Base-by-base conservation (phyloP, 1,284 basidiomycete species). In the Phaffia rhodozyma region DNA sequence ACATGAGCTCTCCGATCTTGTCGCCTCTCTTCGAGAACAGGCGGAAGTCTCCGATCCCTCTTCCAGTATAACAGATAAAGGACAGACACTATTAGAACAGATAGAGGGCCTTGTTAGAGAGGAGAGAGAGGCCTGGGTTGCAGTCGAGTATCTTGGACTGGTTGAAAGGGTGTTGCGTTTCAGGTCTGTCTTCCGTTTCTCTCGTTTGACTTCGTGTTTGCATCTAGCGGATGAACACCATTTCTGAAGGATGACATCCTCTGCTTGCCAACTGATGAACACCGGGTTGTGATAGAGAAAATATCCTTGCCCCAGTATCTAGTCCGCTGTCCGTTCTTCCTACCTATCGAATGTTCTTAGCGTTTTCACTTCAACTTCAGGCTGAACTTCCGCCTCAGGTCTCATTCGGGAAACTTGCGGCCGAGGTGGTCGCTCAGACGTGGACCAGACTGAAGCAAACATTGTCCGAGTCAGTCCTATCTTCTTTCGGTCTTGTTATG, bases 81-180 rank as follows among this genome's bases (percentile, higher is more conserved):
- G 13, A 63, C 55, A 9, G 66, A 55, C 38, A 57, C 60, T 48
- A 32, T 47, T 38, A 30, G 62, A 59, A 16, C 27, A 59, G 25
- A 18, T 49, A 21, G 55, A 56, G 43, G 34, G 32, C 0, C 54
- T 65, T 25, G 43, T 65, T 5, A 47, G 27, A 5, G 43, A 58
- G 55, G 59, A 61, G 18, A 59, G 65, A 34, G 59, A 66, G 34
- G 66, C 2, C 38, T 80, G 86, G 69, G 83, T 82, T 60, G 83
- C 90, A 11, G 83, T 84, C 69, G 79, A 81, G 27, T 94, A 93
- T 75, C 83, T 89, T 6, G 81, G 82, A 57, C 78, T 91, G 5
- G 77, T 92, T 43, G 82, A 89, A 68, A 82, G 80, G 69, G 83
- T 84, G 7, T 76, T 93, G 67, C 75, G 79, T 43, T 79, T 89